Evolutionary conservation across 192 early-diverging fungal genomes (phyloP), one percentile per base, ranked within the genome.

Genomic region (Dispira parvispora): DNA sequence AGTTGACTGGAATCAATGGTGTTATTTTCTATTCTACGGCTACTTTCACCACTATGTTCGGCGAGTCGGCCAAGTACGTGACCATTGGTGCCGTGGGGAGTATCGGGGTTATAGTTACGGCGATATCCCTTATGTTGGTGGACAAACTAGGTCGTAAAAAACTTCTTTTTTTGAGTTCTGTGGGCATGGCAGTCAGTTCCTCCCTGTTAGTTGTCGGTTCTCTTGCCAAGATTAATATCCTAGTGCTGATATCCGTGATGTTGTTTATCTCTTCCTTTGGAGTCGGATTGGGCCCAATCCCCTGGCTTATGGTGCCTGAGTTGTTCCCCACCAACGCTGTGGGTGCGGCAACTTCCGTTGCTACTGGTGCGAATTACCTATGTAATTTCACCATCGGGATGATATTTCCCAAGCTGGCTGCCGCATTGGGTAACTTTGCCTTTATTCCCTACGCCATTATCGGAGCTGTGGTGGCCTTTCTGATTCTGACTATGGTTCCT

Each of bases 21-120:
- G 80, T 90, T 45, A 85, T 89, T 62, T 89, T 85, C 72, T 94
- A 90, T 68, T 85, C 81, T n/a, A 88, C 91, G 9, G 82, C 81
- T n/a, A 88, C 91, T 53, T 85, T 91, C 75, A 75, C 16, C 3
- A 67, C 75, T 10, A 73, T 73, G 0, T 82, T 86, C 61, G 64
- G 72, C 6, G 63, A 78, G 16, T 67, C 69, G 46, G 75, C 73
- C 23, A 80, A 78, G 46, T 74, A 76, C 32, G 73, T 90, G 21
- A 77, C 85, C 18, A 75, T 87, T 21, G 76, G 82, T 45, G 66
- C 53, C 21, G 53, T 75, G 11, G 74, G 77, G 0, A 67, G 72
- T 16, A 61, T 85, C 20, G 85, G 84, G 47, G 72, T 89, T 27
- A 38, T 84, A 9, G 45, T 79, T 38, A 88, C 84, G 2, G 12